Conservation (phyloP, 1,139 yeast species). For the Suhomyces bokatorum region DNA sequence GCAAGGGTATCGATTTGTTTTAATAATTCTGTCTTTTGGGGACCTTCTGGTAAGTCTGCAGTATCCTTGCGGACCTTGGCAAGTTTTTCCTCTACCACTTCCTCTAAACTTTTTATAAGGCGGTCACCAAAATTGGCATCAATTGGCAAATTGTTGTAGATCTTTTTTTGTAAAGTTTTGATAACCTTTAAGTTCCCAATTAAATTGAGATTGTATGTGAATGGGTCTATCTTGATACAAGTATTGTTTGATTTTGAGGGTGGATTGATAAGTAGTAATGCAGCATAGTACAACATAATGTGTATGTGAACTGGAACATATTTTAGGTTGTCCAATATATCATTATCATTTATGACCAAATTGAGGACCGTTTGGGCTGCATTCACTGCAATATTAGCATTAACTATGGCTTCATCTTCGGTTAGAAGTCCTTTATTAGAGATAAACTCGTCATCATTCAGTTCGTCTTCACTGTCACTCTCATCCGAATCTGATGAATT, state of each 20-base stretch:
- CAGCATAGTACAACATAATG: conserved; percentile 70
- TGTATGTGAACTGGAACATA: conserved; percentile 74
- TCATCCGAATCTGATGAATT: conserved; percentile 5
- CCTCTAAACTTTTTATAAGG: conserved; percentile 46
- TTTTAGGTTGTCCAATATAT: conserved; percentile 55
- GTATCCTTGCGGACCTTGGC: conserved; percentile 15
- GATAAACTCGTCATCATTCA: conserved; percentile 33
- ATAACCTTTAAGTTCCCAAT: conserved; percentile 35
- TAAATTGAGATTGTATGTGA: conserved; percentile 21
- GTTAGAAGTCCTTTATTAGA: conserved; percentile 38
- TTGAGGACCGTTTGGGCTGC: conserved; percentile 67
- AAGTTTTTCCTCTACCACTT: conserved; percentile 43
- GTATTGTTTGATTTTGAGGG: conserved; percentile 31
- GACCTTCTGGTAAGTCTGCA: conserved; percentile 14
- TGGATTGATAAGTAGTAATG: conserved; percentile 55
- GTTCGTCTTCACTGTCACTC: conserved; percentile 29
- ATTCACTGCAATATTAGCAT: conserved; percentile 53
- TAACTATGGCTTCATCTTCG: conserved; percentile 37
- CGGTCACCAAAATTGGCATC: conserved; percentile 55
- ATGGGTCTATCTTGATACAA: conserved; percentile 18
- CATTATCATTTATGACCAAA: conserved; percentile 59
- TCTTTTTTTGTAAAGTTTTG: conserved; percentile 41
- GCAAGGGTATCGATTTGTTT: conserved; percentile 21
- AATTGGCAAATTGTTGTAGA: conserved; percentile 50
- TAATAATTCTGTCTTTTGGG: conserved; percentile 16